Evolutionary conservation across 306 rosid genomes (phyloP), one percentile per base, ranked within the genome.

Genomic region (Arachis stenosperma): DNA sequence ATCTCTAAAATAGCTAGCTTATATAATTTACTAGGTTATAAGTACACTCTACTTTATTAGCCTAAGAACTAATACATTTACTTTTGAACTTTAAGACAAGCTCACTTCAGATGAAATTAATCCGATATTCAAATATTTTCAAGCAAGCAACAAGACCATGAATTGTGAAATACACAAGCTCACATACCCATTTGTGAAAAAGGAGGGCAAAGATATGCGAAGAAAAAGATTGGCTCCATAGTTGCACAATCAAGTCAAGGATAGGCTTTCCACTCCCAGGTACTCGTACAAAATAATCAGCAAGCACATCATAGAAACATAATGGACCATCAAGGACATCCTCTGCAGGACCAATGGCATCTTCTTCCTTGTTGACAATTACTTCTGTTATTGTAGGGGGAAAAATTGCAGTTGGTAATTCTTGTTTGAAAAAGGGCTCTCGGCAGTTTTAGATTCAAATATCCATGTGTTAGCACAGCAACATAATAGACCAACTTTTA

Each of bases 161-260:
- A 22, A 22, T 22, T 22, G 54, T 27, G 9, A 27, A 17, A 22
- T 29, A 54, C 14, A 70, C 55, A 69, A 65, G 78, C 72, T 61
- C 59, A 76, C 86, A 67, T 90, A 95, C 99, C 98, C 98, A 95
- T 88, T 95, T 95, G 82, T 95, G 96, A 82, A 95, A 95, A 81
- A 95, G 75, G 63, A 90, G 92, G 52, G 97, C 86, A 79, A 91
- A 95, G 62, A 90, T 95, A 76, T 95, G 91, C 14, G 97, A 95
- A 37, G 98, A 92, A 86, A 95, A 91, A 55, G 97, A 95, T 78
- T 95, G 99, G 83, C 99, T 95, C 99, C 99, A 95, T 8, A 88
- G 93, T 86, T 88, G 90, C 78, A 95, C 96, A 73, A 91, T 84
- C 87, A 90, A 71, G 80, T 95, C 93, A 70, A 95, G 93, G 85